These are phyloP conservation scores for Proliferodiscus dingleyae DNA, from an alignment of 2,329 filamentous ascomycete genomes.

Conservation along the genomic window DNA sequence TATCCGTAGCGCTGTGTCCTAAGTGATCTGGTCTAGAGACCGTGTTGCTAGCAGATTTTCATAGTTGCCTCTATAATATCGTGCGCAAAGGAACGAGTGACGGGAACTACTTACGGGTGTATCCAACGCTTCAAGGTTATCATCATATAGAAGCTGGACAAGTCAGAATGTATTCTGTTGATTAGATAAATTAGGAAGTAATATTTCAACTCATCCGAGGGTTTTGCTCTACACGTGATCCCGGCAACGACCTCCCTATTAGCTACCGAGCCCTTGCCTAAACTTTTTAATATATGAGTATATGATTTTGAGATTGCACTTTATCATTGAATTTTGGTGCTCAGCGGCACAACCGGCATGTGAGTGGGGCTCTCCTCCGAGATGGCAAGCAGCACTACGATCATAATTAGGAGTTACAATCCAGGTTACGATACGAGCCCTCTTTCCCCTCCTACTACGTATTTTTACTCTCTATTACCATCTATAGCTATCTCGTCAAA, in stretches of 20 bases:
- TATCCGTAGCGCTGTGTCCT: too few species aligned
- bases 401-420: background rate
- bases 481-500: constrained; percentile 6
- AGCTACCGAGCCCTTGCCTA: constrained; percentile 13
- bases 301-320: too few species aligned
- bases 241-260: background rate
- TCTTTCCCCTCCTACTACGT: background rate
- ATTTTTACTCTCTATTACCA: background rate
- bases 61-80: too few species aligned
- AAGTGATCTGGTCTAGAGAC: too few species aligned
- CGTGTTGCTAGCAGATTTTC: too few species aligned
- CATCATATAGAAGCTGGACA: too few species aligned
- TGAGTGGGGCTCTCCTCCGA: constrained; percentile 2
- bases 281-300: constrained; percentile 16
- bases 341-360: constrained; percentile 14
- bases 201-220: too few species aligned
- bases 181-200: too few species aligned
- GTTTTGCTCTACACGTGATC: background rate
- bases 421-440: constrained; percentile 1
- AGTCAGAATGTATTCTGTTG: too few species aligned
- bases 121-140: too few species aligned
- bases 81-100: too few species aligned
- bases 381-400: background rate
- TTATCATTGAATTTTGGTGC: constrained; percentile 8
- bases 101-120: too few species aligned